Base-by-base conservation (phyloP, 2,329 filamentous ascomycete species). In the Cadophora malorum region DNA sequence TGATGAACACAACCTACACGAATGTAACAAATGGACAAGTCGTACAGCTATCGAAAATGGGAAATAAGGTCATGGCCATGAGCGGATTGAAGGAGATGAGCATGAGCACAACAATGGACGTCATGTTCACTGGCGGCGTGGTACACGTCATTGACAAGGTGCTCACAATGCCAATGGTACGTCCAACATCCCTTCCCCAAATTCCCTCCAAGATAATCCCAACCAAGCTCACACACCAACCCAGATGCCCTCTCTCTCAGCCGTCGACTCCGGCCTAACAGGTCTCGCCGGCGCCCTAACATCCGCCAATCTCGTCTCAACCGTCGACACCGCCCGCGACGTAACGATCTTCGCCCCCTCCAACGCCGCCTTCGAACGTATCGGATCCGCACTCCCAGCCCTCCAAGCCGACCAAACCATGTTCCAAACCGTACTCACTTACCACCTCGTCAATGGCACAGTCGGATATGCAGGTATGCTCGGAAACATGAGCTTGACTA, bases 91-190 rank as follows among this genome's bases (percentile, higher is more conserved):
- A 69, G 19, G 68, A 65, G 63, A 72, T 67, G 63, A 71, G 72
- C 56, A 71, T 41, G 1, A 31, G 28, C 6, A 56, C 47, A 10
- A 53, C 31, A 25, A 50, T 53, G 82, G 81, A 86, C 72, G 76
- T 86, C 63, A 81, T 83, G 71, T 84, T 84, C 73, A 74, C 78
- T n/a, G 82, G 82, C 56, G 84, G 84, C 12, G 76, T 84, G 12
- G 77, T 86, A 65, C 84, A 86, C 49, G 74, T 85, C 12, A 79
- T 85, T 64, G 83, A 86, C 75, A 81, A 81, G 53, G 78, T 86
- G 33, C 77, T 86, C 58, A 78, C 83, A 0, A 80, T 84, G 4
- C 84, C 84, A 0, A 25, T 59, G 56, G 56, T 59, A 59, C 16
- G 21, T n/a, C n/a, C n/a, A n/a, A n/a, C n/a, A n/a, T n/a, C n/a